Evolutionary conservation across 2,329 filamentous ascomycete species (phyloP).

Genomic region (Aspergillus ochraceoroseus): DNA sequence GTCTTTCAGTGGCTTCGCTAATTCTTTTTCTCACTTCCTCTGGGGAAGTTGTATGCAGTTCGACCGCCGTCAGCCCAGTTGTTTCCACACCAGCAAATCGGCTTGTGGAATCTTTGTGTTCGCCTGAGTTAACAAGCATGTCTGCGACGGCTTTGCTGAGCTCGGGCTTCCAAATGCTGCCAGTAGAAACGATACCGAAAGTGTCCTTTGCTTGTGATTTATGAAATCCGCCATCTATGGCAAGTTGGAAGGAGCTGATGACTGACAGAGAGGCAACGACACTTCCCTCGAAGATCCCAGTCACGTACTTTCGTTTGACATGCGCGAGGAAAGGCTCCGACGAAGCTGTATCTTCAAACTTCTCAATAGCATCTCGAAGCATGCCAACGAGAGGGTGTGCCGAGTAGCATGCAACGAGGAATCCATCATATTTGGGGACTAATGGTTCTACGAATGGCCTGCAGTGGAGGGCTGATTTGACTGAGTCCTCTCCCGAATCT

Average conservation of each 20-base stretch:
- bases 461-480: constrained; percentile 58
- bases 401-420: constrained; percentile 84
- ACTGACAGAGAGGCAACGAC: constrained; percentile 60
- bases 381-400: constrained; percentile 68
- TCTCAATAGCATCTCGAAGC: constrained; percentile 48
- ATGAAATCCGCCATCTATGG: constrained; percentile 22
- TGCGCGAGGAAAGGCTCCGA: constrained; percentile 25
- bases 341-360: constrained; percentile 18
- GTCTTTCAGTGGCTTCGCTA: constrained; percentile 61
- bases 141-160: constrained; percentile 60
- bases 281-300: constrained; percentile 84
- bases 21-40: constrained; percentile 63
- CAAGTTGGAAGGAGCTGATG: constrained; percentile 41
- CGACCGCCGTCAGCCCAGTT: constrained; percentile 72
- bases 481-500: constrained; percentile 66
- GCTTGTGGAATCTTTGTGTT: constrained; percentile 31
- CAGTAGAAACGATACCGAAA: constrained; percentile 89
- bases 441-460: constrained; percentile 50
- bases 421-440: constrained; percentile 56
- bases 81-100: constrained; percentile 76
- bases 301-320: constrained; percentile 52
- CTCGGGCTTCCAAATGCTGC: constrained; percentile 73
- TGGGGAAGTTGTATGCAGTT: constrained; percentile 66
- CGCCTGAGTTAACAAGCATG: constrained; percentile 54
- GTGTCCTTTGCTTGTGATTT: constrained; percentile 39